These are phyloP conservation scores for Periglandula ipomoeae DNA, from an alignment of 2,329 filamentous ascomycete genomes.

Conservation along the genomic window DNA sequence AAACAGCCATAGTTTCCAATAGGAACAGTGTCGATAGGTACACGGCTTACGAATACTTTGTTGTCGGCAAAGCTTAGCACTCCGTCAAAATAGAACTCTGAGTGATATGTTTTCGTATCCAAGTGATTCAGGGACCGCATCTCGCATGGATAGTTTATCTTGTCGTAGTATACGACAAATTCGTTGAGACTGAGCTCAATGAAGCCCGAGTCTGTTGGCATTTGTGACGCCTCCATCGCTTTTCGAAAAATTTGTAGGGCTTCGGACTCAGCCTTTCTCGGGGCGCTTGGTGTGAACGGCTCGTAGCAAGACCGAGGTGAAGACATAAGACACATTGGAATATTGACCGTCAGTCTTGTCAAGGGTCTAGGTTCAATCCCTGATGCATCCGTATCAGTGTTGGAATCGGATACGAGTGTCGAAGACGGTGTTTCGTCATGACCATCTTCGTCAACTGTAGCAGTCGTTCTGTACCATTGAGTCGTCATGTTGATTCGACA, in stretches of 20 bases:
- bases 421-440: neutral
- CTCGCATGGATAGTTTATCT: conserved; percentile 30
- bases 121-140: conserved; percentile 48
- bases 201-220: conserved; percentile 15
- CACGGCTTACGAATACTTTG: conserved; percentile 41
- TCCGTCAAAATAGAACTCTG: conserved; percentile 50
- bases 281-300: neutral
- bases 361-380: too few relatives aligned
- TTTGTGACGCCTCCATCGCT: neutral
- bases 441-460: neutral
- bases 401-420: neutral
- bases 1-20: conserved; percentile 57
- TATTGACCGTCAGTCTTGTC: conserved; percentile 1
- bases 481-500: neutral
- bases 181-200: conserved; percentile 44
- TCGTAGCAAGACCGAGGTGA: conserved; percentile 1
- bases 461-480: neutral
- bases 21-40: conserved; percentile 50
- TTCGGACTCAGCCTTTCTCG: neutral
- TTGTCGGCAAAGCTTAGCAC: conserved; percentile 36
- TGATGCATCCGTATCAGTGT: neutral
- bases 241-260: conserved; percentile 7
- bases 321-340: neutral
- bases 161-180: conserved; percentile 48
- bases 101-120: conserved; percentile 23